Evolutionary conservation across 129 eudicot species (phyloP).

Genomic region (Gnaphalium uliginosum): DNA sequence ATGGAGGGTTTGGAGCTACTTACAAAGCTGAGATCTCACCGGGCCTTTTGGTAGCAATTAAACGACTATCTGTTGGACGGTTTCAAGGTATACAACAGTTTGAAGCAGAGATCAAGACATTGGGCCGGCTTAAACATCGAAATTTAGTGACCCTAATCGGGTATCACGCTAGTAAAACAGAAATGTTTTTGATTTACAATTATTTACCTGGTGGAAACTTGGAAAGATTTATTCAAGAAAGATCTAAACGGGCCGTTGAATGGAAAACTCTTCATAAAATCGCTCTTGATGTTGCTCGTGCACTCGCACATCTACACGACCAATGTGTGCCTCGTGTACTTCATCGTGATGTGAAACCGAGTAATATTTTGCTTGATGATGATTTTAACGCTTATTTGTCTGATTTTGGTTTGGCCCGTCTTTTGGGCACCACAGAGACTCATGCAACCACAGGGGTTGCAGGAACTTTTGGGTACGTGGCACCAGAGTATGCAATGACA

Average conservation of each 20-base stretch:
- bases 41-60: not conserved
- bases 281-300: not conserved
- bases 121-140: not conserved
- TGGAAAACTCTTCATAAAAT: not conserved
- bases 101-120: not conserved
- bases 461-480: not conserved
- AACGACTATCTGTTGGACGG: not conserved
- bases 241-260: not conserved
- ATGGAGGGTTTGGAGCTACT: not conserved
- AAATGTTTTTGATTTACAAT: not conserved
- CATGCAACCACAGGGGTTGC: not conserved
- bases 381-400: conserved; percentile 1
- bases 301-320: conserved; percentile 37
- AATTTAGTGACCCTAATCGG: not conserved
- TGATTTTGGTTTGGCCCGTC: conserved; percentile 1
- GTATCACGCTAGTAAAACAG: not conserved
- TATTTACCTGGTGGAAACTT: not conserved
- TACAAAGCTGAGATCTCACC: conserved; percentile 1
- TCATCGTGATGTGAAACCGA: conserved; percentile 58
- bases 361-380: conserved; percentile 20
- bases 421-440: not conserved
- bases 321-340: conserved; percentile 45
- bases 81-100: not conserved
- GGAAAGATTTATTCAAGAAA: not conserved
- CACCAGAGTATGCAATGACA: conserved; percentile 42